A percentile compares a stretch with the other conserved stretches of the same genome.
phyloP scores from a whole-genome alignment of 1,284 basidiomycete genomes.

The Xerocomus amazonicus region DNA sequence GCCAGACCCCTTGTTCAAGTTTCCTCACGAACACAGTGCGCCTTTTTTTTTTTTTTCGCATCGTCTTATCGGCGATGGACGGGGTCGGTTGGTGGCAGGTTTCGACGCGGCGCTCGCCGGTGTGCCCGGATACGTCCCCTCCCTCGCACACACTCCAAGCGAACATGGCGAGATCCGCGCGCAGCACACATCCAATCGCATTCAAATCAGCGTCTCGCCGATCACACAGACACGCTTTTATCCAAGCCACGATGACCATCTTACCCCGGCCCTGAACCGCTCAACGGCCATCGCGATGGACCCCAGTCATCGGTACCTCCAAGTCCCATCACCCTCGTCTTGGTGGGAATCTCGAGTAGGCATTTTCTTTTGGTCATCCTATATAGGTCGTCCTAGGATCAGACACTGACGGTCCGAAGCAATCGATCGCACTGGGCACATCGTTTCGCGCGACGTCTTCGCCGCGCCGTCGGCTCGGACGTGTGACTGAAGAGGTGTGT shows the following conservation, averaged over 20 bases:
- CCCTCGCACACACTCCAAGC: neutral
- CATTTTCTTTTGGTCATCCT: no score
- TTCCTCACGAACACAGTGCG: conserved; percentile 26
- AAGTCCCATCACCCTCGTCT: conserved; percentile 15
- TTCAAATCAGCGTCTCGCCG: neutral
- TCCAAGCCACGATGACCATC: neutral
- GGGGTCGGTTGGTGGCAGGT: conserved; percentile 7
- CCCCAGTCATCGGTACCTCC: conserved; percentile 12
- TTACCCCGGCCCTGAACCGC: neutral
- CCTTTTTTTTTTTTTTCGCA: neutral
- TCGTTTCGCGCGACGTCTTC: conserved; percentile 16
- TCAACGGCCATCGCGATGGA: neutral
- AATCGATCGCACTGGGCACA: neutral
- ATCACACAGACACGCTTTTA: neutral
- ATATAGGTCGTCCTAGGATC: neutral
- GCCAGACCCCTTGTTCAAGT: conserved; percentile 27
- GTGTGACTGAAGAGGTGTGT: conserved; percentile 24
- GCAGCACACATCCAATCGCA: neutral
- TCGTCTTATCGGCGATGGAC: neutral
- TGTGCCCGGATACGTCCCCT: conserved; percentile 12
- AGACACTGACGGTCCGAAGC: neutral
- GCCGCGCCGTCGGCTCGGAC: conserved; percentile 12
- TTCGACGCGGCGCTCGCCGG: conserved; percentile 20
- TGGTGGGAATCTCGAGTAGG: conserved; percentile 15
- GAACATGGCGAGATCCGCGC: neutral